Evolutionary conservation across 257 asterid genomes (phyloP).

Genomic region (Ilex aquifolium): DNA sequence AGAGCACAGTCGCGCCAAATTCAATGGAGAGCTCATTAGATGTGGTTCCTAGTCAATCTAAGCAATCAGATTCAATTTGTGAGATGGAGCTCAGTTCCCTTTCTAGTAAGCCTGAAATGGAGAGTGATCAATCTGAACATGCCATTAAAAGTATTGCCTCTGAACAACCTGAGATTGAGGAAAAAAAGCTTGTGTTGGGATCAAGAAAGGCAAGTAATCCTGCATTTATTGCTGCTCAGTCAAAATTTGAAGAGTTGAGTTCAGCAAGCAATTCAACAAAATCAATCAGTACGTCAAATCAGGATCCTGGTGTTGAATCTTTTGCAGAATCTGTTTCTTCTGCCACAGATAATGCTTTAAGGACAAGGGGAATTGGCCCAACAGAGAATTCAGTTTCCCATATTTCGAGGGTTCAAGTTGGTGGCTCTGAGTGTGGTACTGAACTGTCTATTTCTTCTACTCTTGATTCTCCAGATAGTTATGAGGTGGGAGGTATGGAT

Average conservation of each 20-base stretch:
- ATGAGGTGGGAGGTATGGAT: constrained; percentile 42
- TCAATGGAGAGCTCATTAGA: constrained; percentile 19
- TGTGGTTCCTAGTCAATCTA: constrained; percentile 26
- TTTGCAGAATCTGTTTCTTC: constrained; percentile 30
- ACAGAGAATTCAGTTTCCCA: constrained; percentile 34
- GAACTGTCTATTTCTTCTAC: constrained; percentile 79
- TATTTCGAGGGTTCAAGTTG: constrained; percentile 38
- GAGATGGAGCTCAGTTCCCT: constrained; percentile 27
- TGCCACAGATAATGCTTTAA: constrained; percentile 28
- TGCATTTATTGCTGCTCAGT: constrained; percentile 81
- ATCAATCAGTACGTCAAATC: constrained; percentile 27
- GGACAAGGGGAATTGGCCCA: constrained; percentile 31
- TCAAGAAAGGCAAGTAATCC: constrained; percentile 70
- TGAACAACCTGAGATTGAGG: constrained; percentile 49
- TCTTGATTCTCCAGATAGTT: constrained; percentile 77
- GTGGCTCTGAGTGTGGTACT: constrained; percentile 84
- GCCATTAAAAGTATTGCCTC: constrained; percentile 12
- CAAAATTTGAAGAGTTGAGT: constrained; percentile 78
- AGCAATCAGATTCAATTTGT: constrained; percentile 23
- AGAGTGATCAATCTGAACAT: constrained; percentile 21
- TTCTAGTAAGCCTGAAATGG: constrained; percentile 26
- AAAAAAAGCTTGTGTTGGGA: constrained; percentile 26
- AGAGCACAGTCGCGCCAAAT: constrained; percentile 24
- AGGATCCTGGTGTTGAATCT: constrained; percentile 38
- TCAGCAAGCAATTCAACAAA: constrained; percentile 38